phyloP scores from a whole-genome alignment of 176 grass and related monocot species.

The Carex pumila region DNA sequence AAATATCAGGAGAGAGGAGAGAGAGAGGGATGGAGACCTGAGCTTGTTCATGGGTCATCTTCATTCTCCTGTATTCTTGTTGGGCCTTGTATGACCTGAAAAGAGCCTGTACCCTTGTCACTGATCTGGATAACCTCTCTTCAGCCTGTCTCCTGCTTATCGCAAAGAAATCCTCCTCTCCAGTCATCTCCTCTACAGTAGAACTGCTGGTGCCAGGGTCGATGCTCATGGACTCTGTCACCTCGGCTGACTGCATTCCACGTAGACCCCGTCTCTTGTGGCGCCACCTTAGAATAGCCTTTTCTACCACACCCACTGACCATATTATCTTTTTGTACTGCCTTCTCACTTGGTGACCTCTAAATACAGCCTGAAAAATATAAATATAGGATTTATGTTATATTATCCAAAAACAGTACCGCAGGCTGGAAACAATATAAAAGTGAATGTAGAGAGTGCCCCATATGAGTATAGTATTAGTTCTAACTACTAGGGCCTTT shows the following conservation, averaged over 20 bases:
- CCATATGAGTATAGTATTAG: neutral
- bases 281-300: constrained; percentile 93
- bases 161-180: constrained; percentile 83
- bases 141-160: constrained; percentile 73
- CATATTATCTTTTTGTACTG: constrained; percentile 85
- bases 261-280: constrained; percentile 84
- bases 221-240: constrained; percentile 43
- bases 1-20: neutral
- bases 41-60: constrained; percentile 65
- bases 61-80: constrained; percentile 94
- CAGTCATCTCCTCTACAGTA: constrained; percentile 4
- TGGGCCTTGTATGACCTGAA: constrained; percentile 90
- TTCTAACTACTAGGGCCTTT: too few relatives aligned
- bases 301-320: constrained; percentile 91
- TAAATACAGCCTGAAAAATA: constrained; percentile 63
- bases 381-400: constrained; percentile 10
- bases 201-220: constrained; percentile 48
- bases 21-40: constrained; percentile 30
- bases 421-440: constrained; percentile 1
- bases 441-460: neutral
- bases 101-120: constrained; percentile 68
- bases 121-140: constrained; percentile 70
- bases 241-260: constrained; percentile 54
- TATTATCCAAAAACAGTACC: neutral
- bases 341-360: constrained; percentile 75